Evolutionary conservation across 768 basidiomycete genomes (phyloP), one percentile per base, ranked within the genome.

Genomic region (Peribolospora kevripleyi): DNA sequence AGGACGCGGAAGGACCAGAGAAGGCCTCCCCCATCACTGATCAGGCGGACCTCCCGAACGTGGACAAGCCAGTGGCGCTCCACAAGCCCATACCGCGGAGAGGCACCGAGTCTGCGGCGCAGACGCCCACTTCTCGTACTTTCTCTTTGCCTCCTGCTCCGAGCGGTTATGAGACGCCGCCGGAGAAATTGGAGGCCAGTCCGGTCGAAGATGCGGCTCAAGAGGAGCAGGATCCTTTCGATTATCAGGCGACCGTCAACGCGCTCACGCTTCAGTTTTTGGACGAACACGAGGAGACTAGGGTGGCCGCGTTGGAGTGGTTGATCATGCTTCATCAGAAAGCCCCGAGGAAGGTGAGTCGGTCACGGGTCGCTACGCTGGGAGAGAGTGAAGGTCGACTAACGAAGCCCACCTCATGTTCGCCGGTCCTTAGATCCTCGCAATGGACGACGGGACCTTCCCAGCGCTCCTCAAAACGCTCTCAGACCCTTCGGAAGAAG

Each of bases 261-360:
- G 84, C 83, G 51, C 68, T 98, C 59, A 93, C 87, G 4, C 72
- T 93, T 51, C 88, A 93, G 61, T 90, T 98, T 65, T 65, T 95
- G 68, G 88, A 84, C 67, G 91, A 98, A 68, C 87, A 84, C 61
- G 91, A 93, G 65, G 88, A 95, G 64, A 97, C 93, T 0, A 72
- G 90, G 51, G 85, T 97, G 5, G 87, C 88, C 38, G 88, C 91
- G 3, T 67, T 98, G 61, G 90, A 91, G 68, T 98, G 93, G 93
- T 71, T 98, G 45, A 80, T 93, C 55, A 98, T 98, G 93, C 70
- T 98, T 52, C 93, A 98, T 68, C 84, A 90, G 66, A 95, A 97
- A 64, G 87, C 88, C 9, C 93, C 93, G 0, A 84, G 81, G 69
- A 91, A 91, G 77, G 88, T 82, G 58, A 7, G 48, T 49, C 36